Evolutionary conservation across 2,329 filamentous ascomycete genomes (phyloP).

Genomic region (Pseudogymnoascus sp.): DNA sequence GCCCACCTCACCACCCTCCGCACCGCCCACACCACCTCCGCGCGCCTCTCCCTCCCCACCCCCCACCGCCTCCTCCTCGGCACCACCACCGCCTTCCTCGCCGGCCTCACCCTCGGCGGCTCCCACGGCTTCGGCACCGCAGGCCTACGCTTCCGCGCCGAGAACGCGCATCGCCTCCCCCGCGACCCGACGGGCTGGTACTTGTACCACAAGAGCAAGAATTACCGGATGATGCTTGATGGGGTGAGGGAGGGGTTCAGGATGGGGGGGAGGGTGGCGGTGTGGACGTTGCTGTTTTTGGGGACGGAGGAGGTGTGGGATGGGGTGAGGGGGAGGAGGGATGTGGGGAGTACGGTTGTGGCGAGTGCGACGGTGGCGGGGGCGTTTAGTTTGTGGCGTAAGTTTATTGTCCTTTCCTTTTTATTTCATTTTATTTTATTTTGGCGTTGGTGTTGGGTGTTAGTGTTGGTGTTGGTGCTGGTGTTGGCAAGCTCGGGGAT

Average conservation of each 20-base stretch:
- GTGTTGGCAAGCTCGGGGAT: background rate
- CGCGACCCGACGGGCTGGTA: slow-evolving; percentile 82
- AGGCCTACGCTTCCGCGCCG: slow-evolving; percentile 79
- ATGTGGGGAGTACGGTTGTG: slow-evolving; percentile 72
- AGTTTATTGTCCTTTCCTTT: slow-evolving; percentile 29
- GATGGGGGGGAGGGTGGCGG: slow-evolving; percentile 61
- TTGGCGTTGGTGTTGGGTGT: too few species aligned
- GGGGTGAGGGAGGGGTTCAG: slow-evolving; percentile 70
- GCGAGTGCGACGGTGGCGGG: slow-evolving; percentile 81
- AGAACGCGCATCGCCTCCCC: slow-evolving; percentile 91
- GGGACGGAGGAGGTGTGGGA: slow-evolving; percentile 80
- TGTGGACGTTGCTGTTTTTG: slow-evolving; percentile 71
- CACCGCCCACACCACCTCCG: slow-evolving; percentile 17
- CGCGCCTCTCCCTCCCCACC: slow-evolving; percentile 53
- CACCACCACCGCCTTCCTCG: slow-evolving; percentile 51
- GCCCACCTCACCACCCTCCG: background rate
- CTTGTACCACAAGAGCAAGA: slow-evolving; percentile 97
- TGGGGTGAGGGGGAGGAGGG: slow-evolving; percentile 57
- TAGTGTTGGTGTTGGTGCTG: background rate
- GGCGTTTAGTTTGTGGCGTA: slow-evolving; percentile 79
- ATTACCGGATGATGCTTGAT: slow-evolving; percentile 74
- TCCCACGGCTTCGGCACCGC: slow-evolving; percentile 65
- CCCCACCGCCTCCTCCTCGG: slow-evolving; percentile 58
- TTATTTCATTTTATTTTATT: too few species aligned
- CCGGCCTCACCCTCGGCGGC: slow-evolving; percentile 64